Base-by-base conservation (phyloP, 179 eudicot genomes). In the Camellia oleifera region DNA sequence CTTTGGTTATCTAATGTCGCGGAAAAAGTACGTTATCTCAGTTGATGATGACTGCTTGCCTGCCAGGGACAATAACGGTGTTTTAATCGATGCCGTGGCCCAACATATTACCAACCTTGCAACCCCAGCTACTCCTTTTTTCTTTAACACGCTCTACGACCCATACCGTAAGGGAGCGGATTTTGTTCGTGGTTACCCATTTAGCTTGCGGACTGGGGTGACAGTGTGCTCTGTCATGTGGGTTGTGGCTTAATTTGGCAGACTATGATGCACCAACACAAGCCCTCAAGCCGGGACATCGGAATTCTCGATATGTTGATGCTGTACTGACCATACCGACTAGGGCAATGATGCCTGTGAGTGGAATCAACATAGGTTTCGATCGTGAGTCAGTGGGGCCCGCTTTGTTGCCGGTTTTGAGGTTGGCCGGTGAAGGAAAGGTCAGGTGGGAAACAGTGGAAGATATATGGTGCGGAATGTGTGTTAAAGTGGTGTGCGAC, bases 191-290 rank as follows among this genome's bases (percentile, higher is more conserved):
- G 99, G 99, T 11, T 97, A 97, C 85, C 99, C 99, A 15, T 94
- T 97, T 65, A 97, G 99, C 82, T 77, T 97, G 86, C 79, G 99
- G 69, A 84, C 73, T 68, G 99, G 99, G 70, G 98, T 91, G 23
- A 80, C 88, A n/a, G 4, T 97, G 98, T 83, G 97, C 90, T 69
- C 86, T 97, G 15, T 97, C 99, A 10, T 94, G 95, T 85, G 99
- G 99, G 14, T 87, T 94, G 44, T 92, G 97, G 99, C 97, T 94
- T 63, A 97, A 97, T 77, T 83, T 97, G 78, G 98, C 99, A 2
- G 99, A 97, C 83, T 86, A 84, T 83, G 99, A 97, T 85, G 99
- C 99, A 56, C 99, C 98, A 1, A 96, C 99, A 26, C 99, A 97
- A 82, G 95, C 93, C 79, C 93, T 97, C 23, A 94, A 97, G 82